Evolutionary conservation across 1,139 yeast species (phyloP).

Genomic region (Hyphopichia wangnamkhiaoensis): DNA sequence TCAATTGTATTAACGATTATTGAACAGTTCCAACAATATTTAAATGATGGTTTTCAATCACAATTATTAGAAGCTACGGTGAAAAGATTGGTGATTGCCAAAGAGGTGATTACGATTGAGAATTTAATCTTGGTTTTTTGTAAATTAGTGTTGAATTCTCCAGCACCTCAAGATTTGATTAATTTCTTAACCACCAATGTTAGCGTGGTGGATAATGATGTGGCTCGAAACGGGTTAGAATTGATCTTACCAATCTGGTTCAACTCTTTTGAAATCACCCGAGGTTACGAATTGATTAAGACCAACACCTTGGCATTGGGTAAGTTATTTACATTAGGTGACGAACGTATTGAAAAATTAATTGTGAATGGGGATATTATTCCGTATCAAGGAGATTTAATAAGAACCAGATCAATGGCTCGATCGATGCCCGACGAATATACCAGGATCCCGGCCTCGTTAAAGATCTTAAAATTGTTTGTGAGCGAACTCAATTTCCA

Average conservation of each 20-base stretch:
- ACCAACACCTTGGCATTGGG: conserved; percentile 73
- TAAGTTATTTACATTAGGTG: conserved; percentile 60
- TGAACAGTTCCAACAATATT: conserved; percentile 54
- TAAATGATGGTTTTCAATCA: conserved; percentile 52
- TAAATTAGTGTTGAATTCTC: conserved; percentile 62
- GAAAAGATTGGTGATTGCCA: conserved; percentile 60
- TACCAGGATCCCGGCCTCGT: conserved; percentile 66
- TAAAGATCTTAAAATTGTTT: conserved; percentile 72
- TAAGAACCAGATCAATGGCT: conserved; percentile 84
- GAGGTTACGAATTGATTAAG: conserved; percentile 75
- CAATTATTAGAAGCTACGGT: conserved; percentile 75
- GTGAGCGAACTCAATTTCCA: conserved; percentile 70
- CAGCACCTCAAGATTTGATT: conserved; percentile 57
- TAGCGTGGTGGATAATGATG: conserved; percentile 25
- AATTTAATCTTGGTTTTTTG: conserved; percentile 78
- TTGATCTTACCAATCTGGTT: conserved; percentile 68
- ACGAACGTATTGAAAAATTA: conserved; percentile 50
- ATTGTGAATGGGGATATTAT: conserved; percentile 77
- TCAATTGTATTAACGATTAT: conserved; percentile 66
- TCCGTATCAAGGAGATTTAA: conserved; percentile 60
- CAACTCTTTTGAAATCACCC: conserved; percentile 72
- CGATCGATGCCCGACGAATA: conserved; percentile 62
- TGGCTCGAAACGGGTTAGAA: conserved; percentile 23
- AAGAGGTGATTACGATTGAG: conserved; percentile 72
- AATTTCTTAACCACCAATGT: conserved; percentile 53